Conservation (phyloP, 805 yeast species). For the Candida gorgasii region DNA sequence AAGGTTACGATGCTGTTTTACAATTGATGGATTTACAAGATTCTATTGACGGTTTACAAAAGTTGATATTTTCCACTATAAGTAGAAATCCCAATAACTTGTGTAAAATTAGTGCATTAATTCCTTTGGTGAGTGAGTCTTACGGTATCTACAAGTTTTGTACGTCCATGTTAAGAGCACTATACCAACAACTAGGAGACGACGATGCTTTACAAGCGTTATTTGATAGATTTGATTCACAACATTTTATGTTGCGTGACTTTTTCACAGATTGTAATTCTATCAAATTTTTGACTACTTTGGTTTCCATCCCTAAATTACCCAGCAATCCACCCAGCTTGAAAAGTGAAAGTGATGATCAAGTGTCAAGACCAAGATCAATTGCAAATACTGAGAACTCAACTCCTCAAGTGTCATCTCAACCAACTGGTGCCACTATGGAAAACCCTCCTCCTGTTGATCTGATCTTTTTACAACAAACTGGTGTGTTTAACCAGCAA, state of each 20-base stretch:
- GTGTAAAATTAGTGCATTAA: slow-evolving; percentile 81
- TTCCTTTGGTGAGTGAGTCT: slow-evolving; percentile 87
- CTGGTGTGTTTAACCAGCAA: slow-evolving; percentile 55
- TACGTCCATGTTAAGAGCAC: slow-evolving; percentile 87
- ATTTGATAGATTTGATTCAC: slow-evolving; percentile 67
- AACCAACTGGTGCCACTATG: slow-evolving; percentile 36
- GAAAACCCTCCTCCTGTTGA: slow-evolving; percentile 38
- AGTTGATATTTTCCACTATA: slow-evolving; percentile 71
- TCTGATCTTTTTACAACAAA: slow-evolving; percentile 49
- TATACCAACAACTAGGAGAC: slow-evolving; percentile 70
- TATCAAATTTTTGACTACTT: slow-evolving; percentile 73
- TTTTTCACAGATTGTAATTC: slow-evolving; percentile 90
- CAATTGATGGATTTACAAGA: slow-evolving; percentile 89
- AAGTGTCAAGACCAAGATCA: slow-evolving; percentile 34
- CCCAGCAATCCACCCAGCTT: slow-evolving; percentile 62
- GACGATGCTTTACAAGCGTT: slow-evolving; percentile 78
- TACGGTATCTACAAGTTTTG: slow-evolving; percentile 90
- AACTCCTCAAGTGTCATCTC: slow-evolving; percentile 45
- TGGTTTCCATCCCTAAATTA: slow-evolving; percentile 77
- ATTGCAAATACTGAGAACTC: slow-evolving; percentile 21
- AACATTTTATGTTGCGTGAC: slow-evolving; percentile 70
- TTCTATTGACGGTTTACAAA: slow-evolving; percentile 73
- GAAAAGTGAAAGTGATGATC: slow-evolving; percentile 42
- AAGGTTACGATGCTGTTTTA: slow-evolving; percentile 86
- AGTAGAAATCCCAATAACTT: slow-evolving; percentile 61